Evolutionary conservation across 495 filamentous ascomycete genomes (phyloP).

Genomic region (Geopyxis carbonaria): DNA sequence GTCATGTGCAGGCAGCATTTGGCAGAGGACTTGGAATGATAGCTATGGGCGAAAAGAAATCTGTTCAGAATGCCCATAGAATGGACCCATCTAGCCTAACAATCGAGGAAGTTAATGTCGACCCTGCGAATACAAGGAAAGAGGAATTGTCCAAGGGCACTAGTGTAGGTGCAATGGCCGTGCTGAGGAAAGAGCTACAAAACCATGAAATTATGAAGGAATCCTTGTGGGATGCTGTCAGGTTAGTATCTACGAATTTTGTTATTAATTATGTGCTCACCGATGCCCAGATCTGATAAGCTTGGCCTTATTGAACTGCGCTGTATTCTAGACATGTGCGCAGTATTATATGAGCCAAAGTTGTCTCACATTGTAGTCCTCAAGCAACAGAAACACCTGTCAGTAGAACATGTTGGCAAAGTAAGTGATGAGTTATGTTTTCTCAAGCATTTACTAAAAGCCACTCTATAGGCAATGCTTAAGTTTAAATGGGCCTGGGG

Average conservation of each 20-base stretch:
- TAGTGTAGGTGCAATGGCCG: constrained; percentile 56
- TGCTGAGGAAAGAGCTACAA: constrained; percentile 53
- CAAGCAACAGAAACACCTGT: constrained; percentile 56
- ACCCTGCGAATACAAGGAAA: constrained; percentile 46
- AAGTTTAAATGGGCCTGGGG: constrained; percentile 23
- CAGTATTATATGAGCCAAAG: constrained; percentile 50
- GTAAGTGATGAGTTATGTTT: constrained; percentile 32
- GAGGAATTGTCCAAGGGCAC: constrained; percentile 53
- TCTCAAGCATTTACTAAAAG: constrained; percentile 4
- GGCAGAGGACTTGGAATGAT: constrained; percentile 57
- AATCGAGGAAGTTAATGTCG: constrained; percentile 54
- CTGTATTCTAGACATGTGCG: constrained; percentile 62
- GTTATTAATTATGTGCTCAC: constrained; percentile 5
- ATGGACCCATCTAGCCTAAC: constrained; percentile 42
- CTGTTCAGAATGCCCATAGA: constrained; percentile 19
- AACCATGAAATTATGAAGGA: constrained; percentile 44
- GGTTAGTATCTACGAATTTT: constrained; percentile 9
- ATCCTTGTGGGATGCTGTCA: constrained; percentile 60
- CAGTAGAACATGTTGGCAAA: constrained; percentile 43
- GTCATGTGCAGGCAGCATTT: constrained; percentile 48
- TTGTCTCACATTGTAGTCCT: constrained; percentile 45
- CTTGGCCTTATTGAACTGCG: constrained; percentile 54
- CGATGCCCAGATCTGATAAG: constrained; percentile 35
- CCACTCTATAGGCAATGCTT: constrained; percentile 20
- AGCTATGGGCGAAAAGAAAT: constrained; percentile 49